phyloP scores from a whole-genome alignment of 2,329 filamentous ascomycete species.

The Curvularia lunata region DNA sequence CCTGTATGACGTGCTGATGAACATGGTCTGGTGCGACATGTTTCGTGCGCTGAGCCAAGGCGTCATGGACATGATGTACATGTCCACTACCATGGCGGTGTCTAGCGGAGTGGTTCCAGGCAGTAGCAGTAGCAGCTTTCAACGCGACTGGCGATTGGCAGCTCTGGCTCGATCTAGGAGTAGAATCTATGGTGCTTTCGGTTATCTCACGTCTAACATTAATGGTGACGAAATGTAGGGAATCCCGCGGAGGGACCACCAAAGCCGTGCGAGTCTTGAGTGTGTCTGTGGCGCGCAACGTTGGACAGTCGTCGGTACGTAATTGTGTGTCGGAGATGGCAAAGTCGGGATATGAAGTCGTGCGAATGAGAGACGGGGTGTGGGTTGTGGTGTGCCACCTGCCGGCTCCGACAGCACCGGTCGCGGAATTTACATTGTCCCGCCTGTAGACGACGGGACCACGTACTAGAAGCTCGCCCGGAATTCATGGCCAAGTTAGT shows the following conservation, averaged over 20 bases:
- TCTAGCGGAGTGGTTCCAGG: neutral
- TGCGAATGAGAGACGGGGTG: neutral
- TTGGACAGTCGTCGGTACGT: neutral
- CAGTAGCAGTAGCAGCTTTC: neutral
- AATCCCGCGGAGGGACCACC: slow-evolving; percentile 3
- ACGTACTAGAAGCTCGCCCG: neutral
- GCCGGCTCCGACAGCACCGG: neutral
- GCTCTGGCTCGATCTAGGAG: neutral
- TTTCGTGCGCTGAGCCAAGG: neutral
- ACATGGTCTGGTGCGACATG: neutral
- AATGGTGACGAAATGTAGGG: neutral
- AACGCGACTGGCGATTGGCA: neutral
- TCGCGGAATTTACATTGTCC: neutral
- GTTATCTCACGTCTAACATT: neutral
- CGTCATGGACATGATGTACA: slow-evolving; percentile 6
- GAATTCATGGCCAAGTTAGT: neutral
- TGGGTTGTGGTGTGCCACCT: neutral
- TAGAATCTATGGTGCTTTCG: neutral
- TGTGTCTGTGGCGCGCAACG: neutral
- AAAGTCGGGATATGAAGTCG: neutral
- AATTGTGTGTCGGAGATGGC: neutral
- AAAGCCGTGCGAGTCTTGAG: neutral
- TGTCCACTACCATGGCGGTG: neutral
- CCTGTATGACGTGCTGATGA: slow-evolving; percentile 2
- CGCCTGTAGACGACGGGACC: neutral